A percentile compares a stretch with the other conserved stretches of the same genome.
Conservation (phyloP, 306 rosid genomes). For the Inga laurina region DNA sequence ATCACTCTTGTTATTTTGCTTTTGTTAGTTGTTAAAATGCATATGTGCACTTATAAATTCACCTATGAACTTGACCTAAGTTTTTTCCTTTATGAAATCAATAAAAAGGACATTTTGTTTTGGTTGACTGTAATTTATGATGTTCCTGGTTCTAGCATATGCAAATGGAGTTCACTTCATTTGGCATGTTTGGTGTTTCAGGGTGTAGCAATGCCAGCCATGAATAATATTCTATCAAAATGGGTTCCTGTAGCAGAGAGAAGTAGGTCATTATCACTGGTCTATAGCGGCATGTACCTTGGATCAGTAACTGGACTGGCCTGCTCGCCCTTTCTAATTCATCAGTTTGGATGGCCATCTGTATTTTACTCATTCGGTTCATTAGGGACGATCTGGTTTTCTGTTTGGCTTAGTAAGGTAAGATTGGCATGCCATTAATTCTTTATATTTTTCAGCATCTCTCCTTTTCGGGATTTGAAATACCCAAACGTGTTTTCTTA, state of each 20-base stretch:
- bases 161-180: constrained; percentile 28
- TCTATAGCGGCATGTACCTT: constrained; percentile 99
- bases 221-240: constrained; percentile 94
- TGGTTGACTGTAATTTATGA: not conserved
- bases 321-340: constrained; percentile 91
- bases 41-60: no score
- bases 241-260: constrained; percentile 99
- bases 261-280: constrained; percentile 90
- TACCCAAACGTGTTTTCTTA: not conserved
- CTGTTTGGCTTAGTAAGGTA: constrained; percentile 87
- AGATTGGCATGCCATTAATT: constrained; percentile 23
- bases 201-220: constrained; percentile 99
- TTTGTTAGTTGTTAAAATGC: no score
- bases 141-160: constrained; percentile 24
- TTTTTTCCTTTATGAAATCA: not conserved
- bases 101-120: constrained; percentile 6
- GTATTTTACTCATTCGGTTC: constrained; percentile 98
- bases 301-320: constrained; percentile 99
- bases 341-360: constrained; percentile 97
- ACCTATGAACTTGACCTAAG: no score
- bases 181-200: constrained; percentile 31
- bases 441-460: constrained; percentile 15
- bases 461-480: constrained; percentile 16
- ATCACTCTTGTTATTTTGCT: no score
- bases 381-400: constrained; percentile 84